Conservation (phyloP, 331 rosid genomes). For the Prunus yedoensis region DNA sequence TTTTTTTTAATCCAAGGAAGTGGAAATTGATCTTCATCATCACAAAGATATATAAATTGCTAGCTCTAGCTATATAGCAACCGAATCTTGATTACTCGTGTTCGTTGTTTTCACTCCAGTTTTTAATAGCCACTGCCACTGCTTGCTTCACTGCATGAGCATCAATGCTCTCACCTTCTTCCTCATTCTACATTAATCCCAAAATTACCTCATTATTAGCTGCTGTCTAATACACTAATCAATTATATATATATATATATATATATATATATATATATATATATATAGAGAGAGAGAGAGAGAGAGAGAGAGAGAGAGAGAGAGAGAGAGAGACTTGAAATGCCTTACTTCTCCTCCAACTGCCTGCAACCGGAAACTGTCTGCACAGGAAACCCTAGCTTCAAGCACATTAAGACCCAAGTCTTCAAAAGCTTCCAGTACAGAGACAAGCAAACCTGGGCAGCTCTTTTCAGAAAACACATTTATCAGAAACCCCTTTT, state of each 20-base stretch:
- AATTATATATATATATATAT: neutral
- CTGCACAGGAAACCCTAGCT: slow-evolving; percentile 99
- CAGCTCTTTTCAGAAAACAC: slow-evolving; percentile 62
- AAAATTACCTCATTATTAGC: neutral
- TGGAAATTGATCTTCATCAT: neutral
- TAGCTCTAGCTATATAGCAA: neutral
- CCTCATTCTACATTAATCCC: slow-evolving; percentile 48
- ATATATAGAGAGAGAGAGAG: too few relatives aligned
- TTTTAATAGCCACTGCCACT: slow-evolving; percentile 70
- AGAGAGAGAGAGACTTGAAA: neutral
- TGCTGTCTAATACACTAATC: neutral
- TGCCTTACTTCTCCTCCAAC: slow-evolving; percentile 80
- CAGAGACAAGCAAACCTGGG: slow-evolving; percentile 82
- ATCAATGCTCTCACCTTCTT: slow-evolving; percentile 57
- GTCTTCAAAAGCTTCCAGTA: slow-evolving; percentile 82
- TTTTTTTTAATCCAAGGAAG: slow-evolving; percentile 5
- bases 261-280: too few relatives aligned
- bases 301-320: too few relatives aligned
- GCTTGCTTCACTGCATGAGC: slow-evolving; percentile 72
- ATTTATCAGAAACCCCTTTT: slow-evolving; percentile 75
- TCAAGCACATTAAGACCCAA: slow-evolving; percentile 82
- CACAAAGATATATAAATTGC: neutral
- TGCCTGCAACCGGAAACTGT: slow-evolving; percentile 79
- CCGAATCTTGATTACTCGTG: slow-evolving; percentile 33
- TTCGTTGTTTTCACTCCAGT: slow-evolving; percentile 61